Evolutionary conservation across 257 asterid genomes (phyloP), one percentile per base, ranked within the genome.

Genomic region (Asclepias syriaca): DNA sequence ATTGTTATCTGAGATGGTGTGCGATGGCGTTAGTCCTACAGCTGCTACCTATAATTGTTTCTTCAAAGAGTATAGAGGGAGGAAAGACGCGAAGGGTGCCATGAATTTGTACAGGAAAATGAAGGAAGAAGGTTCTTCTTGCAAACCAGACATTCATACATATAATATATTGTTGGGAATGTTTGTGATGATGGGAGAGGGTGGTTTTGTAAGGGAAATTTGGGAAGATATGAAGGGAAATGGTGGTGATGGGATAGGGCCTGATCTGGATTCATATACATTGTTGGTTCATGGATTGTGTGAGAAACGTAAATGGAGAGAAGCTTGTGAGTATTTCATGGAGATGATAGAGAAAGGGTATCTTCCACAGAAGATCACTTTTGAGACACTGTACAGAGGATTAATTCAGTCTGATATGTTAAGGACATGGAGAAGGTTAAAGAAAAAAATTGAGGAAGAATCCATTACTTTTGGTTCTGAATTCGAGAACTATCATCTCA

Each of bases 281-380:
- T 49, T 85, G 80, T 73, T 92, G 83, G 76, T 92, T 76, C 97
- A 92, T 64, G 95, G 88, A 27, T 75, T 89, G 75, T 92, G 96
- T 34, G 91, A 84, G 79, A 93, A 79, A 57, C 66, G 76, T 72
- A 90, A 84, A 79, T 90, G 97, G 97, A 82, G 78, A 75, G 84
- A 53, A 56, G 97, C 95, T 16, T 93, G 98, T 46, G 88, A 86
- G 76, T 78, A 76, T 54, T 93, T 93, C 65, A 69, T 87, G 84
- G 92, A 93, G 86, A 90, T 90, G 98, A 89, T 90, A 63, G 97
- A 93, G 83, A 90, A 82, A 78, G 96, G 98, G 13, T 82, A 82
- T 78, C 92, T 93, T 48, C 98, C 97, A 8, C 96, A 91, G 37
- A 91, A 89, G 79, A 72, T 86, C 45, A 89, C 98, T 10, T 93